phyloP scores from a whole-genome alignment of 257 asterid genomes.

The Sherardia arvensis region DNA sequence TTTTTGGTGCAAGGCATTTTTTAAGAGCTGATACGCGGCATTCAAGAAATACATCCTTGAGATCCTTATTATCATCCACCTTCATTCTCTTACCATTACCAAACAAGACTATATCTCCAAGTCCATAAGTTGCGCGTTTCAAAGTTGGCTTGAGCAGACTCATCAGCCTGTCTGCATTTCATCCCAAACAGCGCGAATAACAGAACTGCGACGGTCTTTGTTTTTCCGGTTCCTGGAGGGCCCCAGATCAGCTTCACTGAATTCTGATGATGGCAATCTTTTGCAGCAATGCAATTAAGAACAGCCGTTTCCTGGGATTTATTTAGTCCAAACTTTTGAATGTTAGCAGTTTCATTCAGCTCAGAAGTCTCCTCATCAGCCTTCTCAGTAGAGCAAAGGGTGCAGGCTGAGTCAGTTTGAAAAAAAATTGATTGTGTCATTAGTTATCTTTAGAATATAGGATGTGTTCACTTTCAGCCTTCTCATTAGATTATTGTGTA shows the following conservation, averaged over 20 bases:
- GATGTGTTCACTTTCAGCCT: too few species aligned
- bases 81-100: conserved; percentile 61
- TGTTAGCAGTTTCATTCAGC: conserved; percentile 7
- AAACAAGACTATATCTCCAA: conserved; percentile 59
- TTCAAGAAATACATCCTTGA: conserved; percentile 48
- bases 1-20: conserved; percentile 29
- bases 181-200: conserved; percentile 24
- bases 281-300: conserved; percentile 28
- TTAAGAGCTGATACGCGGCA: conserved; percentile 30
- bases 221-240: conserved; percentile 84
- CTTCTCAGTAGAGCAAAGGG: conserved; percentile 19
- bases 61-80: conserved; percentile 40
- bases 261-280: conserved; percentile 35
- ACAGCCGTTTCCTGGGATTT: conserved; percentile 48
- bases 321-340: conserved; percentile 27
- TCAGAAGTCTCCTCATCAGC: conserved; percentile 3
- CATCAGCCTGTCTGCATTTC: conserved; percentile 33
- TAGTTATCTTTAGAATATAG: too few species aligned
- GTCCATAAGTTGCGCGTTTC: conserved; percentile 36
- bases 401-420: conserved; percentile 32
- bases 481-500: too few species aligned
- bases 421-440: too few species aligned
- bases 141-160: conserved; percentile 24
- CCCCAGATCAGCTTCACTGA: conserved; percentile 67
- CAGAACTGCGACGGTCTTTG: conserved; percentile 43